These are phyloP conservation scores for Endocarpon pusillum DNA, from an alignment of 495 filamentous ascomycete species.

Conservation along the genomic window DNA sequence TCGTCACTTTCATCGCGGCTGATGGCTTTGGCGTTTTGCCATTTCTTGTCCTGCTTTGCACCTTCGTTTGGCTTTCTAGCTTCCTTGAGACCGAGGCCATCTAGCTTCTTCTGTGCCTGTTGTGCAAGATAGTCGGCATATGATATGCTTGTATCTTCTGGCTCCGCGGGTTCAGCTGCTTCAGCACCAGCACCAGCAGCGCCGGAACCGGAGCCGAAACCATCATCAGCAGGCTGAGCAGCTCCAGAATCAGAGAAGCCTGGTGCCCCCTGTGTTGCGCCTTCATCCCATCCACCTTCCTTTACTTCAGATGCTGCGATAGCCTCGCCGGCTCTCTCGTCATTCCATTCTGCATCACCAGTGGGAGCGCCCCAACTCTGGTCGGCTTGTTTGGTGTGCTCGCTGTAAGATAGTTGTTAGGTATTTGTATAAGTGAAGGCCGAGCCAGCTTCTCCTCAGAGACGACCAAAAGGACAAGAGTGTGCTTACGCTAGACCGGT, in stretches of 20 bases:
- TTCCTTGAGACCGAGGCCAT: slow-evolving; percentile 51
- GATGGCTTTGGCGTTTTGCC: slow-evolving; percentile 68
- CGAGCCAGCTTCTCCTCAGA: not conserved
- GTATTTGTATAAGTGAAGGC: not conserved
- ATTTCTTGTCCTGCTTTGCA: slow-evolving; percentile 71
- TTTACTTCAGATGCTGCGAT: slow-evolving; percentile 72
- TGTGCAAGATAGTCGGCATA: slow-evolving; percentile 79
- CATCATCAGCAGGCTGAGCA: slow-evolving; percentile 20
- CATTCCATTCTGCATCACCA: slow-evolving; percentile 65
- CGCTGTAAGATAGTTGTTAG: slow-evolving; percentile 26
- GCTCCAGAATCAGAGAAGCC: slow-evolving; percentile 2
- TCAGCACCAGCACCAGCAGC: slow-evolving; percentile 20
- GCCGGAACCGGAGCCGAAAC: slow-evolving; percentile 8
- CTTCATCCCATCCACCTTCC: slow-evolving; percentile 22
- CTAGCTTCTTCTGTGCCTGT: slow-evolving; percentile 62
- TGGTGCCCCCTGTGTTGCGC: slow-evolving; percentile 12
- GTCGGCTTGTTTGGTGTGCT: slow-evolving; percentile 81
- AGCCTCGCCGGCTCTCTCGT: slow-evolving; percentile 73
- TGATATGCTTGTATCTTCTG: slow-evolving; percentile 75
- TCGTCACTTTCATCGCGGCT: slow-evolving; percentile 53
- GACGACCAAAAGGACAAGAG: slow-evolving; percentile 1
- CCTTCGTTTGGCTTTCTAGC: slow-evolving; percentile 86
- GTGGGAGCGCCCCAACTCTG: slow-evolving; percentile 77
- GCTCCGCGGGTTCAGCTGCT: slow-evolving; percentile 35
- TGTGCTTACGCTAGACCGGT: slow-evolving; percentile 46